phyloP scores from a whole-genome alignment of 257 asterid genomes.

The Cordia subcordata region DNA sequence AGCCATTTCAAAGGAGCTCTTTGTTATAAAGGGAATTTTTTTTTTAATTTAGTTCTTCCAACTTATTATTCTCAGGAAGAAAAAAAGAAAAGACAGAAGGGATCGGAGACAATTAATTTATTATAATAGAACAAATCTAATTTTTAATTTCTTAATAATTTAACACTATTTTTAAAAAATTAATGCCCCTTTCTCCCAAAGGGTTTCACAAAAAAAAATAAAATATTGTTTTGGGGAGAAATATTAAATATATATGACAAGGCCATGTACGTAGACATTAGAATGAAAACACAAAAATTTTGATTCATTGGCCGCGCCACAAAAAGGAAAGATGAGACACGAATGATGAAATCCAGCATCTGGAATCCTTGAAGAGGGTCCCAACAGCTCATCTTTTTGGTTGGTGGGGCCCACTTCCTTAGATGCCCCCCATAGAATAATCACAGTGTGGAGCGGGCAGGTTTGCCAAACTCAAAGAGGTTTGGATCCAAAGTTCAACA shows the following conservation, averaged over 20 bases:
- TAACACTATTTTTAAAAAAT: too few relatives aligned
- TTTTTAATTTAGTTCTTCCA: too few relatives aligned
- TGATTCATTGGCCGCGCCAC: constrained; percentile 33
- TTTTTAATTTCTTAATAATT: too few relatives aligned
- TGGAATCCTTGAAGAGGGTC: constrained; percentile 31
- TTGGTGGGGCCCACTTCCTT: constrained; percentile 35
- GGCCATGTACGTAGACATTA: neutral
- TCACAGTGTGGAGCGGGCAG: constrained; percentile 27
- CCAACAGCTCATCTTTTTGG: constrained; percentile 27
- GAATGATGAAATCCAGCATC: constrained; percentile 61
- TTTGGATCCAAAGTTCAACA: constrained; percentile 64
- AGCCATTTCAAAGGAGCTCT: too few relatives aligned
- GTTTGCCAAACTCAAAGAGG: constrained; percentile 36
- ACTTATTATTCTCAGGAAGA: too few relatives aligned
- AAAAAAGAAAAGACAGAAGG: too few relatives aligned
- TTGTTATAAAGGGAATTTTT: too few relatives aligned
- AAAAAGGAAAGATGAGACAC: constrained; percentile 35
- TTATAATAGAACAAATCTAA: too few relatives aligned
- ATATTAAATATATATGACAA: neutral
- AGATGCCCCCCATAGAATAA: constrained; percentile 22
- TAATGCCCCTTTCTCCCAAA: too few relatives aligned
- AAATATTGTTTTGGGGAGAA: too few relatives aligned
- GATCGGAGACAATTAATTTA: too few relatives aligned
- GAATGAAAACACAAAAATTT: constrained; percentile 8
- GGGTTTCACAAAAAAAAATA: neutral